These are phyloP conservation scores for Spencermartinsiella ligniputridi DNA, from an alignment of 1,139 yeast genomes.

Conservation along the genomic window DNA sequence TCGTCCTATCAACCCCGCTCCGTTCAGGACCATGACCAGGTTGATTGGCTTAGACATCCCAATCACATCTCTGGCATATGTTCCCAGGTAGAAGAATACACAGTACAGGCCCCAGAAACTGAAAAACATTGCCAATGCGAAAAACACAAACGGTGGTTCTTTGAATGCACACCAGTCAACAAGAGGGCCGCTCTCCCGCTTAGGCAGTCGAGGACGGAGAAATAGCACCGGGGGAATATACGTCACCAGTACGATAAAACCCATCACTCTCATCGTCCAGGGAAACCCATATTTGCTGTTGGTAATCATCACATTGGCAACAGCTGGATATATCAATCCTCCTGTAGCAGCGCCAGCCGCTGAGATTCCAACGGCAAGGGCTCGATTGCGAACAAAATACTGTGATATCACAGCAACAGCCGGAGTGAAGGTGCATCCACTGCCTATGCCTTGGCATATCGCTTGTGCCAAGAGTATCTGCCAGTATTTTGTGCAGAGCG, in stretches of 20 bases:
- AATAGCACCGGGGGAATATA: constrained; percentile 21
- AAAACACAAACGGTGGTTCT: constrained; percentile 30
- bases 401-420: constrained; percentile 35
- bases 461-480: constrained; percentile 55
- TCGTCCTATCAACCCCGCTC: constrained; percentile 48
- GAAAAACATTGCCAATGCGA: constrained; percentile 28
- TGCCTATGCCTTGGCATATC: constrained; percentile 49
- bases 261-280: constrained; percentile 33
- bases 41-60: constrained; percentile 20
- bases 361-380: constrained; percentile 52
- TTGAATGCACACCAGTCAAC: constrained; percentile 29
- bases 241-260: constrained; percentile 25
- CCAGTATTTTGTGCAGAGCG: constrained; percentile 45
- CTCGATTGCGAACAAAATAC: constrained; percentile 50
- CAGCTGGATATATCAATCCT: constrained; percentile 33
- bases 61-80: constrained; percentile 25
- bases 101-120: constrained; percentile 34
- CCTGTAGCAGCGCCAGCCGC: constrained; percentile 57
- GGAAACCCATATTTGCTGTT: constrained; percentile 28
- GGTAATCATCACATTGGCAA: constrained; percentile 27
- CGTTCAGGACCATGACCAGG: constrained; percentile 47
- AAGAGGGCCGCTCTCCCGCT: constrained; percentile 27
- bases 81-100: constrained; percentile 35
- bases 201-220: constrained; percentile 29
- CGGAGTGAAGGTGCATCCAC: constrained; percentile 37